Percentiles rank a stretch among this genome's conserved stretches.
These are phyloP conservation scores for Mycena rebaudengoi DNA, from an alignment of 768 basidiomycete species.

Conservation along the genomic window DNA sequence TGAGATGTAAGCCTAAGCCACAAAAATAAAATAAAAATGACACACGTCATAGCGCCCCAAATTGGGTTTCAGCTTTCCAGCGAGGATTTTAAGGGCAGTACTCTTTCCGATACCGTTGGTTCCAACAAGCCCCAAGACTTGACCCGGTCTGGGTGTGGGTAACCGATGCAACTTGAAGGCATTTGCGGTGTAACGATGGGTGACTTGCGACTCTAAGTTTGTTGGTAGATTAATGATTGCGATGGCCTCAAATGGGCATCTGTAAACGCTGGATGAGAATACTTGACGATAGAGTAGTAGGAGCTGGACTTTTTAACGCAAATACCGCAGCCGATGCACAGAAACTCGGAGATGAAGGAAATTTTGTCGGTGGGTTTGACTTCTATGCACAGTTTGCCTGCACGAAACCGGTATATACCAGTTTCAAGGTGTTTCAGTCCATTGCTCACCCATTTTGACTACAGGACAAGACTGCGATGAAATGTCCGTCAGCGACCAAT, in stretches of 20 bases:
- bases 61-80: constrained; percentile 98
- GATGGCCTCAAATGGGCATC: constrained; percentile 99
- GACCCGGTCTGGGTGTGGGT: constrained; percentile 95
- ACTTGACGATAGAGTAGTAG: not conserved
- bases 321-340: constrained; percentile 99
- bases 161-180: constrained; percentile 98
- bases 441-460: constrained; percentile 88
- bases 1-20: constrained; percentile 10
- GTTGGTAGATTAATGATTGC: constrained; percentile 99
- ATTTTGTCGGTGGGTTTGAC: constrained; percentile 97
- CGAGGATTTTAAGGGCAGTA: constrained; percentile 95
- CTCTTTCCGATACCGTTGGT: constrained; percentile 99
- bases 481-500: constrained; percentile 28
- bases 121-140: constrained; percentile 98
- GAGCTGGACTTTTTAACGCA: constrained; percentile 94
- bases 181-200: constrained; percentile 98
- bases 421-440: not conserved
- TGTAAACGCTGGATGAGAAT: constrained; percentile 38
- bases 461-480: constrained; percentile 84
- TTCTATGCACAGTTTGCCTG: constrained; percentile 98
- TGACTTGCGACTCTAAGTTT: constrained; percentile 94
- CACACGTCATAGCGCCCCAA: constrained; percentile 94
- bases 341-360: constrained; percentile 97
- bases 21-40: constrained; percentile 14
- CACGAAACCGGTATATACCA: not conserved